Base-by-base conservation (phyloP, 1,284 basidiomycete species). In the Pseudozyma hubeiensis region DNA sequence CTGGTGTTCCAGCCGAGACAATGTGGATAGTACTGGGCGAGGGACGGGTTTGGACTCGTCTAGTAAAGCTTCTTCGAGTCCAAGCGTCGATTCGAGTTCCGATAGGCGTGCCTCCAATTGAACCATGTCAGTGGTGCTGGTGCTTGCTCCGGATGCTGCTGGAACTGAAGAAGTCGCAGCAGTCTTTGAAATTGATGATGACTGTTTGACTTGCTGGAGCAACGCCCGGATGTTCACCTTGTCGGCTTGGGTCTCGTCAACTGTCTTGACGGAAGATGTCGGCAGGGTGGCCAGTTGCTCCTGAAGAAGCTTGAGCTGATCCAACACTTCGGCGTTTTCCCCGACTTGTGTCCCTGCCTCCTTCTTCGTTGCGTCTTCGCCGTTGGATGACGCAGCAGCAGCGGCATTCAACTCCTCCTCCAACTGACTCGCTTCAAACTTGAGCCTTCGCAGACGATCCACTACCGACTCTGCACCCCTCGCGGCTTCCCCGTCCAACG, bases 1-100 rank as follows among this genome's bases (percentile, higher is more conserved):
- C 85, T 94, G 92, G 31, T 90, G 90, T 81, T 93, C 93, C 40
- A 97, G 89, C 33, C 93, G 90, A 16, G 89, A 89, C 44, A 98
- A 87, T 45, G 93, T 89, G 0, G 92, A 90, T 1, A 97, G 86
- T 14, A 98, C 87, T 0, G 96, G 94, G 1, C 91, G 88, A 0
- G 92, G 90, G 11, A 93, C 86, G 2, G 81, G 71, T 46, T 46
- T 54, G 14, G 65, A 66, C 44, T 78, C 77, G 59, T 79, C 77
- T 19, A 72, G 40, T 1, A 72, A 39, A 9, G 63, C 69, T 31
- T 75, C 50, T 31, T 68, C 59, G 5, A 74, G 31, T 30, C 81
- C 81, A 9, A 78, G 45, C 4, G 60, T 57, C 5, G 58, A 46
- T 62, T 80, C 80, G 19, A 78, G 65, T 37, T 66, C 65, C 6